Percentiles rank a stretch among this genome's conserved stretches.
Evolutionary conservation across 2,329 filamentous ascomycete genomes (phyloP).

Genomic region (Penicillium concentricum): DNA sequence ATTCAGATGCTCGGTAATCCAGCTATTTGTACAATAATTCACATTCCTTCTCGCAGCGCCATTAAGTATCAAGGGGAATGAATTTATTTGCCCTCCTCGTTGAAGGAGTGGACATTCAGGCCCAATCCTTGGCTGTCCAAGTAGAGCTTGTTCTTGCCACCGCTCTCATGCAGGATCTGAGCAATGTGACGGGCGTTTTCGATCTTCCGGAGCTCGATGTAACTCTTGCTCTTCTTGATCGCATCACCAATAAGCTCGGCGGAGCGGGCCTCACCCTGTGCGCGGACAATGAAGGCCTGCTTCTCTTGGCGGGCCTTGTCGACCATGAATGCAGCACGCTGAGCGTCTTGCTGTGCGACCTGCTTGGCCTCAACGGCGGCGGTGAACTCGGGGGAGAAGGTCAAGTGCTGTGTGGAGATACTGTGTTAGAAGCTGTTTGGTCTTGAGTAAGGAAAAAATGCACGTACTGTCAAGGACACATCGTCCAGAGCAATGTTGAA

Average conservation of each 20-base stretch:
- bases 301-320: constrained; percentile 99
- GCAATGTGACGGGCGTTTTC: constrained; percentile 93
- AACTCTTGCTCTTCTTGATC: constrained; percentile 98
- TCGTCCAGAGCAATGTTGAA: constrained; percentile 98
- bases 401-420: constrained; percentile 54
- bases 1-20: constrained; percentile 31
- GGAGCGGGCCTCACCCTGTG: constrained; percentile 97
- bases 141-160: constrained; percentile 89
- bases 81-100: constrained; percentile 34
- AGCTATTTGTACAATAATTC: constrained; percentile 41
- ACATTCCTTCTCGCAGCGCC: constrained; percentile 19
- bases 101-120: constrained; percentile 67
- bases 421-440: constrained; percentile 6
- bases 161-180: constrained; percentile 78
- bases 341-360: constrained; percentile 83
- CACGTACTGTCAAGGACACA: constrained; percentile 84
- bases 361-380: constrained; percentile 69
- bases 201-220: constrained; percentile 95
- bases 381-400: constrained; percentile 69
- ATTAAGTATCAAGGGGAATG: constrained; percentile 21
- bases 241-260: constrained; percentile 97
- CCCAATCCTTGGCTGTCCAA: constrained; percentile 88
- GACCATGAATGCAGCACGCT: constrained; percentile 94
- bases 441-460: not conserved
- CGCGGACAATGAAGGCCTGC: constrained; percentile 96